Evolutionary conservation across 805 yeast species (phyloP).

Genomic region (Saturnispora saitoi): DNA sequence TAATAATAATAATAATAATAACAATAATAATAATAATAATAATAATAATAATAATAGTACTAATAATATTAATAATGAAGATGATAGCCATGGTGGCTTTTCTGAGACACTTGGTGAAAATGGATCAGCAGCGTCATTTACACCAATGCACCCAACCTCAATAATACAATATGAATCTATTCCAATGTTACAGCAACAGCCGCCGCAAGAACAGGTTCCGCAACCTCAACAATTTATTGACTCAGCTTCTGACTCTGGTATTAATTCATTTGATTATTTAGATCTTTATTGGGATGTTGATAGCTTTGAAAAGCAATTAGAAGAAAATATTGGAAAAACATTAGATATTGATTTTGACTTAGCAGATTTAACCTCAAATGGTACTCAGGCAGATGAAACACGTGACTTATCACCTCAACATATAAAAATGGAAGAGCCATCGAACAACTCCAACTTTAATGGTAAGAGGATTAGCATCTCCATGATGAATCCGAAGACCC

Average conservation of each 20-base stretch:
- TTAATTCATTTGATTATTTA: slow-evolving; percentile 1
- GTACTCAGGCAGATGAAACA: background rate
- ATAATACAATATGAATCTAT: background rate
- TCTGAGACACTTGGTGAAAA: too few relatives aligned
- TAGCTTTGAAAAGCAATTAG: slow-evolving; percentile 5
- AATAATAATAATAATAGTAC: too few relatives aligned
- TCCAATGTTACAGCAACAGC: background rate
- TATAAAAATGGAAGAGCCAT: background rate
- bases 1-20: background rate
- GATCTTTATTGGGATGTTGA: slow-evolving; percentile 3
- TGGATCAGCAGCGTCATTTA: background rate
- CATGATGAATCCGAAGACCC: background rate
- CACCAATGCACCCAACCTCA: background rate
- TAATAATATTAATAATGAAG: too few relatives aligned
- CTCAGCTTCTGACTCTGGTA: background rate
- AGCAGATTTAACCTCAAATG: background rate
- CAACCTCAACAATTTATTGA: background rate
- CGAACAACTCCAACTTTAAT: background rate
- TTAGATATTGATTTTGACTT: slow-evolving; percentile 2
- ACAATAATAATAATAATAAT: background rate
- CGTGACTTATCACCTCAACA: background rate
- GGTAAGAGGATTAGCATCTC: background rate
- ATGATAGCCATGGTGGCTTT: too few relatives aligned
- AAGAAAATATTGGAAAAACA: slow-evolving; percentile 7
- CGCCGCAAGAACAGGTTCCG: background rate